A percentile compares a stretch with the other conserved stretches of the same genome.
Evolutionary conservation across 345 rosid species (phyloP).

Genomic region (Eucalyptus viminalis): DNA sequence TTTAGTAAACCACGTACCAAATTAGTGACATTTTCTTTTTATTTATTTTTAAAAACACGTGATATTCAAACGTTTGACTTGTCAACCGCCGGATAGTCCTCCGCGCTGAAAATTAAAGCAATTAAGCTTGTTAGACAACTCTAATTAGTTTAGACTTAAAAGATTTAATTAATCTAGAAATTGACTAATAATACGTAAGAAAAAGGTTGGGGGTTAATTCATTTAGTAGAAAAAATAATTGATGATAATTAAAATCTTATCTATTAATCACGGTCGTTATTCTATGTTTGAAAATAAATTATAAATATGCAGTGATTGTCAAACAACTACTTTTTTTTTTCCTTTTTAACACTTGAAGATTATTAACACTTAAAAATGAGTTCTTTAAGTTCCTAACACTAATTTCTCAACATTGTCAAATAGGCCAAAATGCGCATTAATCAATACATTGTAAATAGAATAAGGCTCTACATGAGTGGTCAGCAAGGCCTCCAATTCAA

Average conservation of each 20-base stretch:
- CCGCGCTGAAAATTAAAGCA: not conserved
- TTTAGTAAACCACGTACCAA: not conserved
- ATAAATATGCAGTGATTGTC: not conserved
- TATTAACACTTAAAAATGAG: not conserved
- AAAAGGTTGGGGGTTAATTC: not conserved
- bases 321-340: not conserved
- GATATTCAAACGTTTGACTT: not conserved
- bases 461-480: not conserved
- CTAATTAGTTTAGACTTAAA: not conserved
- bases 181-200: not conserved
- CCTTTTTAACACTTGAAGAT: not conserved
- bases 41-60: not conserved
- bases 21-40: not conserved
- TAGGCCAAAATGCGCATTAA: not conserved
- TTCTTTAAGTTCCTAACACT: not conserved
- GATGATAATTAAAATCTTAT: not conserved
- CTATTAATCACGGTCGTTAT: rapidly evolving
- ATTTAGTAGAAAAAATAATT: not conserved
- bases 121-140: not conserved
- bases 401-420: not conserved
- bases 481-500: not conserved
- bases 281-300: not conserved
- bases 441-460: not conserved
- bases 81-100: not conserved
- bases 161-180: not conserved